Base-by-base conservation (phyloP, 1,284 basidiomycete species). In the Leccinum fuscescens region DNA sequence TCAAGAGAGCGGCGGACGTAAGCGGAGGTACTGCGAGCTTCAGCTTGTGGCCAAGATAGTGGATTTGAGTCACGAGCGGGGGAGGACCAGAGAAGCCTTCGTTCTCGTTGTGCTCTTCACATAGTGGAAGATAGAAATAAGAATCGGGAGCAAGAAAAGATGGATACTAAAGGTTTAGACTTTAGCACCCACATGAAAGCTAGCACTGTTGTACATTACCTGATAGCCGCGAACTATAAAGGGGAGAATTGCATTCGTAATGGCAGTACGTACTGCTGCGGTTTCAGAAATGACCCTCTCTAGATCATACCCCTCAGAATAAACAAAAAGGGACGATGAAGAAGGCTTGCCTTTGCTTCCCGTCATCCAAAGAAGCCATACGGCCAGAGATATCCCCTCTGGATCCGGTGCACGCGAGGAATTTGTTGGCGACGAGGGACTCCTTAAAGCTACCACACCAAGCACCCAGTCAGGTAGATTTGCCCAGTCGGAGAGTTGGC, bases 281-380 rank as follows among this genome's bases (percentile, higher is more conserved):
- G 65, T 11, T 63, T 73, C 71, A 24, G 57, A 52, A 31, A 37
- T 53, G 42, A 73, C 61, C 5, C 62, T 60, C 61, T 64, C 71
- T 73, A 50, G 24, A 58, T 29, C 31, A 33, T 6, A n/a, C 49
- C 44, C 29, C 53, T 76, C 51, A 70, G 62, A 66, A 61, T 24
- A 50, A 17, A 59, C 4, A 33, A 55, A 55, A 31, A 33, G 17
- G 17, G 56, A 51, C 46, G 12, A 33, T 14, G 56, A 35, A 57
- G 54, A 62, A 39, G 48, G 57, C 72, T 66, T 63, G 80, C 86
- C 78, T 72, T 70, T 69, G 55, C 75, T 79, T 56, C 75, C 79
- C 14, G 78, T 80, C 72, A 83, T 78, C 85, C 85, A 88, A 56
- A 84, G 67, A 37, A 86, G 67, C 83, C 83, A 88, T 4, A 84